Evolutionary conservation across 208 protist species (phyloP), one percentile per base, ranked within the genome.

Genomic region (Acanthamoeba triangularis): DNA sequence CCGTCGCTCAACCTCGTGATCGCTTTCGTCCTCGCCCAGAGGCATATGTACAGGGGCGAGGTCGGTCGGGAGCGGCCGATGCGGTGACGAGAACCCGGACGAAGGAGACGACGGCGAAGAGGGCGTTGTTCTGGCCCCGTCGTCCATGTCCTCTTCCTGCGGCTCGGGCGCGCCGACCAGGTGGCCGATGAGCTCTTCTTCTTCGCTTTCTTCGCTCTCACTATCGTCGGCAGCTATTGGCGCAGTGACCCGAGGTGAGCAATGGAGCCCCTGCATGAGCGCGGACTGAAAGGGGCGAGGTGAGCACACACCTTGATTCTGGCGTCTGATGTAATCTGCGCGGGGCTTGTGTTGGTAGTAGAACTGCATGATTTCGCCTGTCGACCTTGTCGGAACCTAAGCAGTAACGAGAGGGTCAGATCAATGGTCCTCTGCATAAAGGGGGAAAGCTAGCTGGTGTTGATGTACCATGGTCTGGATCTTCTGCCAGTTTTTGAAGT

Each of bases 281-380:
- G 16, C 30, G 20, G 49, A 18, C 20, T 63, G 0, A 1, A 63
- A 7, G 13, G 56, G 16, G 56, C 0, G 23, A 18, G 23, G 56
- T 18, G n/a, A 2, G 37, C 33, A 37, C 76, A 18, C 14, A 84
- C 76, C 76, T 84, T 54, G 76, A 33, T 30, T 54, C n/a, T 61
- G 78, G 3, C 49, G 25, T 5, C 49, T 33, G 28, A 87, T 28
- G 1, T 63, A 25, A 13, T 54, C 78, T 2, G 78, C 78, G 7
- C 52, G 41, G 5, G 78, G 7, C 78, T 87, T 87, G 78, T 87
- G 37, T 25, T 87, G 78, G 23, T 87, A 87, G 78, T 87, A 87
- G 44, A 87, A 87, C 78, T 87, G 78, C 78, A 87, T 87, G 78
- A 87, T 87, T 41, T 87, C 78, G 78, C 78, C 78, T 33, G 78